phyloP scores from a whole-genome alignment of 2,329 filamentous ascomycete species.

The Thelonectria rubi region DNA sequence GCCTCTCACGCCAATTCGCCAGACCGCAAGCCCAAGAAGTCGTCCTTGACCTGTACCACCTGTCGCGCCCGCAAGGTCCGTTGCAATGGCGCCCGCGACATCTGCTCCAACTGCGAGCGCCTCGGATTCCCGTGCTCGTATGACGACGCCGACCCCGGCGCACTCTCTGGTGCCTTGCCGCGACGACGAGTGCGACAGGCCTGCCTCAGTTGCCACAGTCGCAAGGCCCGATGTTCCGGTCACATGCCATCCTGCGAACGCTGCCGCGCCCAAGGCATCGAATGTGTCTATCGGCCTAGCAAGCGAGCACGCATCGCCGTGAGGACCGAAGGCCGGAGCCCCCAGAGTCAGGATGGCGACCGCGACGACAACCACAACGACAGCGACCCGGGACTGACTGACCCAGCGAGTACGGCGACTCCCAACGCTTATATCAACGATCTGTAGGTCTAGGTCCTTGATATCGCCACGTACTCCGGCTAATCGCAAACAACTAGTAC shows the following conservation, averaged over 20 bases:
- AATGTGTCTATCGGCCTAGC: constrained; percentile 63
- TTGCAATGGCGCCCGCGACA: constrained; percentile 62
- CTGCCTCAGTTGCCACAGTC: constrained; percentile 65
- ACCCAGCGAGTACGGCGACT: constrained; percentile 46
- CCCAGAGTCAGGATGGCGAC: constrained; percentile 48
- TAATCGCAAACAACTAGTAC: constrained; percentile 41
- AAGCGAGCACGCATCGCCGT: constrained; percentile 50
- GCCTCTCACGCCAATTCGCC: constrained; percentile 42
- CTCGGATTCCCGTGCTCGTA: constrained; percentile 67
- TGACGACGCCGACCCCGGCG: constrained; percentile 56
- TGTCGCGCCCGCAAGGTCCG: constrained; percentile 67
- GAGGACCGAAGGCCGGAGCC: constrained; percentile 43
- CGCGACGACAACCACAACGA: constrained; percentile 48
- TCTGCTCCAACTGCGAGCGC: constrained; percentile 67
- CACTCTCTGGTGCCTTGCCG: constrained; percentile 57
- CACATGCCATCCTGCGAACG: constrained; percentile 63
- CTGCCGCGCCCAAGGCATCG: constrained; percentile 60
- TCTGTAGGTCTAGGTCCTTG: constrained; percentile 42
- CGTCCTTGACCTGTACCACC: constrained; percentile 61
- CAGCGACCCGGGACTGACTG: constrained; percentile 48
- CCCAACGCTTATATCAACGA: constrained; percentile 48
- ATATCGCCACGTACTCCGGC: constrained; percentile 14
- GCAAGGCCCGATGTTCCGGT: constrained; percentile 68
- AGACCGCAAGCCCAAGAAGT: constrained; percentile 52
- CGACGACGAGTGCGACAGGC: constrained; percentile 65